Conservation (phyloP, 768 basidiomycete genomes). For the Hirschioporus abietinus region DNA sequence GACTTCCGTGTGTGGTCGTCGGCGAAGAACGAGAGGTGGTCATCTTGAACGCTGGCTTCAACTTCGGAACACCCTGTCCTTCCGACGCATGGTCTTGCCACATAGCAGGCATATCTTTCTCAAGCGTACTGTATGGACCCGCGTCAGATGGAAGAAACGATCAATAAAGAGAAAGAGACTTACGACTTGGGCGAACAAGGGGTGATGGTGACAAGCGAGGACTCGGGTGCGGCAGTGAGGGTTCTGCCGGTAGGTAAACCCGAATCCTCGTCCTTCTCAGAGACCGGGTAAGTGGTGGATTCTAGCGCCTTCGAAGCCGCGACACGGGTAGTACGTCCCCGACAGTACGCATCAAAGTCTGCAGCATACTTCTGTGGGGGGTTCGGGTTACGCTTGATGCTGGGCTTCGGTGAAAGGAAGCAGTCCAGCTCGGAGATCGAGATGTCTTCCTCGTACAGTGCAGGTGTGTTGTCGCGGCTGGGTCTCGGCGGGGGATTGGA, state of each 20-base stretch:
- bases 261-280: not conserved
- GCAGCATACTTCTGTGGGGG: not conserved
- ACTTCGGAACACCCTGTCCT: too few relatives aligned
- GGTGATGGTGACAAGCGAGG: not conserved
- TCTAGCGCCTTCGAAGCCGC: not conserved
- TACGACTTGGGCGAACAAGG: not conserved
- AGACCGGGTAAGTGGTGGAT: not conserved
- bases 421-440: not conserved
- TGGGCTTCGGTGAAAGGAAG: not conserved
- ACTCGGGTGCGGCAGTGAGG: conserved; percentile 11
- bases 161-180: not conserved
- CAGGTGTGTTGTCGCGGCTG: not conserved
- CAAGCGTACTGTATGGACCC: not conserved
- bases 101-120: not conserved
- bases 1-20: not conserved
- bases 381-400: not conserved
- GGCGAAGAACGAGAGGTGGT: not conserved
- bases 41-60: not conserved
- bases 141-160: not conserved
- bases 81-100: too few relatives aligned
- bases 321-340: not conserved
- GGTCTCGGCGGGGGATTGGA: not conserved
- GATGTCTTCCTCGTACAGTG: not conserved
- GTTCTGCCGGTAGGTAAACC: not conserved
- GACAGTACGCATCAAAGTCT: not conserved